Percentiles rank a stretch among this genome's conserved stretches.
Conservation (phyloP, 306 rosid species). For the Acacia confusa region DNA sequence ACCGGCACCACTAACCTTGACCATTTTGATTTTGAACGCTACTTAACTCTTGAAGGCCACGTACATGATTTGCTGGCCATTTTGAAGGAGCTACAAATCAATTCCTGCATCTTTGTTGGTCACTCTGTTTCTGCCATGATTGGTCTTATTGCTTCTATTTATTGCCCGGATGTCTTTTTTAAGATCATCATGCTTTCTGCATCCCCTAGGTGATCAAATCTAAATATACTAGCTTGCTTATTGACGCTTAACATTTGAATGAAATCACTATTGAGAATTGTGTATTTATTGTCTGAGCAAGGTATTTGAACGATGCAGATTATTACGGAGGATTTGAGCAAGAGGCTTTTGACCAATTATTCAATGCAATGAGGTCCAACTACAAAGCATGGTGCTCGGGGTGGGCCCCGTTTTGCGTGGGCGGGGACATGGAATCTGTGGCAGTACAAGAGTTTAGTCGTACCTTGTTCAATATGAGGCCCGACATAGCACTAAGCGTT, state of each 20-base stretch:
- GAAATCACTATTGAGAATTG: neutral
- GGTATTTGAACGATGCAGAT: neutral
- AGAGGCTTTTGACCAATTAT: neutral
- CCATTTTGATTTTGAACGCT: neutral
- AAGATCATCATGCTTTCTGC: conserved; percentile 2
- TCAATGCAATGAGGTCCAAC: neutral
- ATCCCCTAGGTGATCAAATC: neutral
- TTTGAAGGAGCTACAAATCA: neutral
- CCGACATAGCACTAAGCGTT: neutral
- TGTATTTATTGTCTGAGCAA: neutral
- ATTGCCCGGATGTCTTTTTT: neutral
- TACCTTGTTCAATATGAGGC: conserved; percentile 1
- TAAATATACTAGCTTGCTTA: neutral
- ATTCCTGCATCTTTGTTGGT: neutral
- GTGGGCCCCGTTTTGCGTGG: neutral
- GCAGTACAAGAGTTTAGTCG: neutral
- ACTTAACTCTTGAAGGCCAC: neutral
- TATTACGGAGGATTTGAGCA: neutral
- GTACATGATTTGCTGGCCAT: neutral
- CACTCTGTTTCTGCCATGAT: conserved; percentile 5
- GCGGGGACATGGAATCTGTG: neutral
- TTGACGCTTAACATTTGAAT: neutral
- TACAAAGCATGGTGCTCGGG: neutral
- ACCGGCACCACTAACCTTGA: neutral
- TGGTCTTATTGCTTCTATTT: neutral